Evolutionary conservation across 257 asterid species (phyloP), one percentile per base, ranked within the genome.

Genomic region (Perilla frutescens): DNA sequence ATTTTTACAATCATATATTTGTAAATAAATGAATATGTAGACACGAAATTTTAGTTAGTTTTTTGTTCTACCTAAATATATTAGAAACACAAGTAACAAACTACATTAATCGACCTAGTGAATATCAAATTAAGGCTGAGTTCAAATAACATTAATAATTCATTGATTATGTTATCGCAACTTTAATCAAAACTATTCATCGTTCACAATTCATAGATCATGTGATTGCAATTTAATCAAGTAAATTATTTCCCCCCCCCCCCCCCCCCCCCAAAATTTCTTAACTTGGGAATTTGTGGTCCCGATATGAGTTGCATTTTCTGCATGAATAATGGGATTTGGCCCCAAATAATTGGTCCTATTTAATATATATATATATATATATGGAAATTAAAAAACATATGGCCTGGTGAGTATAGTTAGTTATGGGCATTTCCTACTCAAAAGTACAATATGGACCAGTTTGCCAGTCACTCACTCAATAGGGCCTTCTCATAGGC

Each of bases 391-490:
- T 34, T 2, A 31, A 5, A 15, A 48, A 75, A 34, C 5, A 20
- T 29, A 44, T 58, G 50, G 77, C 36, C 44, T 4, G 29, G 47
- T 32, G 49, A 20, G 15, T 12, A 69, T 40, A 45, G 62, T 44
- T 65, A 51, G 67, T 58, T 66, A 36, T 32, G 67, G 80, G 64
- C 74, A 70, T 65, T 78, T 78, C 70, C 48, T 49, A n/a, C 65
- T 54, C 68, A 62, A 45, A 72, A 75, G 81, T 82, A 78, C 81
- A 51, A 62, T n/a, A 67, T 78, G 81, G 76, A 72, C 79, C 79
- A 71, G 40, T 71, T 63, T 74, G 58, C 36, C 75, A 71, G 79
- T 12, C 5, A 49, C 20, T 65, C 49, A 48, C 26, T 66, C 62
- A 51, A 62, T 51, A 36, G 72, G 75, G 41, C 47, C 53, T 41